Percentiles rank a stretch among this genome's conserved stretches.
phyloP scores from a whole-genome alignment of 116 monocot species.

The Trichopus zeylanicus region DNA sequence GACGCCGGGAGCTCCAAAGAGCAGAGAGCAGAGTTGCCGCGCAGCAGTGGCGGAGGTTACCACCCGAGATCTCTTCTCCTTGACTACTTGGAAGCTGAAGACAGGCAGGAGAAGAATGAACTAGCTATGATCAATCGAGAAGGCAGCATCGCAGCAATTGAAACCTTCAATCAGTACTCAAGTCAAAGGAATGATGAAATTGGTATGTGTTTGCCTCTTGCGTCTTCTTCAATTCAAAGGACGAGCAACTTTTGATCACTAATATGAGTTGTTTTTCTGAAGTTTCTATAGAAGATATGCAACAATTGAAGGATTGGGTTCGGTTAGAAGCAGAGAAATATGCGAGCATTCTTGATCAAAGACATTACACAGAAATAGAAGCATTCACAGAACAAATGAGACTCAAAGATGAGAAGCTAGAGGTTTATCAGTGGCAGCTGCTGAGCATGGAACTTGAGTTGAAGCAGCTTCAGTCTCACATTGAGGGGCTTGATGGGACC shows the following conservation, averaged over 20 bases:
- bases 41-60: conserved; percentile 4
- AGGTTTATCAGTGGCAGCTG: conserved; percentile 45
- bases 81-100: conserved; percentile 47
- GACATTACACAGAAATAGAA: conserved; percentile 63
- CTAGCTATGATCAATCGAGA: conserved; percentile 10
- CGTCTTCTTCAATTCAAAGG: not conserved
- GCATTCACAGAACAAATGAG: conserved; percentile 85
- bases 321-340: conserved; percentile 61
- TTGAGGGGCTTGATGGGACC: conserved; percentile 45
- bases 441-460: conserved; percentile 58
- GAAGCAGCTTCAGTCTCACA: conserved; percentile 54
- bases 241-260: not conserved
- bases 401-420: conserved; percentile 71
- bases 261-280: conserved; percentile 3
- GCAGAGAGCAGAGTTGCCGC: conserved; percentile 2
- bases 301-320: conserved; percentile 61
- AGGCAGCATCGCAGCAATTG: conserved; percentile 4
- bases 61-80: conserved; percentile 29
- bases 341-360: conserved; percentile 31
- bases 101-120: conserved; percentile 21
- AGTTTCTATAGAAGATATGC: conserved; percentile 17
- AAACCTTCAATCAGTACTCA: conserved; percentile 23
- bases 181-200: conserved; percentile 24
- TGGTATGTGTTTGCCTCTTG: conserved; percentile 21
- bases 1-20: conserved; percentile 25